These are phyloP conservation scores for Solanum clarkiae DNA, from an alignment of 257 asterid genomes.

Conservation along the genomic window DNA sequence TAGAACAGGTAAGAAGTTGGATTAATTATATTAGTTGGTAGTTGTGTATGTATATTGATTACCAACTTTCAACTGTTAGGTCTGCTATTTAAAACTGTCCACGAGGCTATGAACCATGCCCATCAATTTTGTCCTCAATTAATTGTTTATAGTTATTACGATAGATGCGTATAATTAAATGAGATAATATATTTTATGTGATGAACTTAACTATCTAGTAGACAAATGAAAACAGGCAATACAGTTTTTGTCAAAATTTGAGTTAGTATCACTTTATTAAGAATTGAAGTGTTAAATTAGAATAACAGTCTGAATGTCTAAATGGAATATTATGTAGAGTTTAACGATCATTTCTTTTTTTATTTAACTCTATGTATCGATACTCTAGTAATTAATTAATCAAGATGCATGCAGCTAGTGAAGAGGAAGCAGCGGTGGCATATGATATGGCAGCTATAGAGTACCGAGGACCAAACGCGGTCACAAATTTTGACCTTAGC, in stretches of 20 bases:
- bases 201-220: no score
- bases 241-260: no score
- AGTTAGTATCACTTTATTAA: no score
- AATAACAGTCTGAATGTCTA: no score
- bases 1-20: background rate
- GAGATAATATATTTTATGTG: no score
- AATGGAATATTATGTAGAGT: no score
- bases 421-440: constrained; percentile 65
- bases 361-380: no score
- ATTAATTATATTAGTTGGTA: constrained; percentile 42
- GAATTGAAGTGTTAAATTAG: no score
- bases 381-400: no score
- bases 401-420: constrained; percentile 21
- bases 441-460: constrained; percentile 60
- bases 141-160: constrained; percentile 17
- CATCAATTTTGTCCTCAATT: constrained; percentile 18
- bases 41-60: constrained; percentile 14
- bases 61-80: constrained; percentile 67
- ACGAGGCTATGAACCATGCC: background rate
- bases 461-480: constrained; percentile 45
- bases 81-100: constrained; percentile 13
- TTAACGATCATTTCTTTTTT: no score
- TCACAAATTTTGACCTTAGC: constrained; percentile 53
- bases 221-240: no score
- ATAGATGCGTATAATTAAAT: no score